Evolutionary conservation across 768 basidiomycete genomes (phyloP).

Genomic region (Boletales sp.): DNA sequence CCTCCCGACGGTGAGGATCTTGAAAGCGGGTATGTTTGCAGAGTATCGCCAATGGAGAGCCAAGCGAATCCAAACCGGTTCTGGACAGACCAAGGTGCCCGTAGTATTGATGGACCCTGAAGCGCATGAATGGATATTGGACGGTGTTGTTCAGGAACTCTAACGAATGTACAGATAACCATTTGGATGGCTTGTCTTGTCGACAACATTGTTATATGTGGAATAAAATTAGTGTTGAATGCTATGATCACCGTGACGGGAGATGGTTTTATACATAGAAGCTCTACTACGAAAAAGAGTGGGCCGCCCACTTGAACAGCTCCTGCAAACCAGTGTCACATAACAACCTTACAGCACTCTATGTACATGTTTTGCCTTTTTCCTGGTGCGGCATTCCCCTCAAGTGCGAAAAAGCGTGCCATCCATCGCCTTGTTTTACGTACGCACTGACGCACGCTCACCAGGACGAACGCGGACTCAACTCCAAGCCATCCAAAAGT

Average conservation of each 20-base stretch:
- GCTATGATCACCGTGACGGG: too few species aligned
- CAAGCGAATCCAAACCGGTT: neutral
- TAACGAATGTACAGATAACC: neutral
- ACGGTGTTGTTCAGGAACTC: slow-evolving; percentile 15
- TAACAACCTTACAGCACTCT: too few species aligned
- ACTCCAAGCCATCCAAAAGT: slow-evolving; percentile 75
- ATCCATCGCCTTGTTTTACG: neutral
- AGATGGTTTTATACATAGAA: too few species aligned
- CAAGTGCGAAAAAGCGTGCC: slow-evolving; percentile 63
- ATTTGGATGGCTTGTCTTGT: too few species aligned
- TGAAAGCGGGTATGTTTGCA: slow-evolving; percentile 16
- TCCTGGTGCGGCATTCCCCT: slow-evolving; percentile 64
- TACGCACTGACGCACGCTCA: neutral
- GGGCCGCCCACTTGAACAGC: too few species aligned
- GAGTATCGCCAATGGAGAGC: slow-evolving; percentile 17
- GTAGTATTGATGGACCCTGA: slow-evolving; percentile 3
- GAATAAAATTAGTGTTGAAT: too few species aligned
- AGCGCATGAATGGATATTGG: slow-evolving; percentile 15
- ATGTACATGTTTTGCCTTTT: too few species aligned
- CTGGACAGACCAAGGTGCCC: slow-evolving; percentile 16
- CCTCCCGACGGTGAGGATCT: slow-evolving; percentile 21
- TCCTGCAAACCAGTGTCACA: too few species aligned
- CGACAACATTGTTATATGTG: too few species aligned
- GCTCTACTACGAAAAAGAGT: too few species aligned
- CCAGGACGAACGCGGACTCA: slow-evolving; percentile 78